Percentiles rank a stretch among this genome's conserved stretches.
phyloP scores from a whole-genome alignment of 2,329 filamentous ascomycete genomes.

The Monilinia polystroma region DNA sequence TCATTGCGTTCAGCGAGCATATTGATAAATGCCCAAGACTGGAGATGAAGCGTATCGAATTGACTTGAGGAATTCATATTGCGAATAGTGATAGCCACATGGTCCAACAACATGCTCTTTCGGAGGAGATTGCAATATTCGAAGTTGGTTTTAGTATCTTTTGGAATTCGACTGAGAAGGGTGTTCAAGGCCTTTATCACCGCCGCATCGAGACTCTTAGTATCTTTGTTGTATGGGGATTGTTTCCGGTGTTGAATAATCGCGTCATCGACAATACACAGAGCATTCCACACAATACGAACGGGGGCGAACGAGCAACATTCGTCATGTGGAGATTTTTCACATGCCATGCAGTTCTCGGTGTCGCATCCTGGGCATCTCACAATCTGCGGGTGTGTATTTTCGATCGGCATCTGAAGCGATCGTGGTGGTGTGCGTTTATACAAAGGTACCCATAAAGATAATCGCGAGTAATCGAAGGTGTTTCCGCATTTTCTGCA shows the following conservation, averaged over 20 bases:
- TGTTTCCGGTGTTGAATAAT: neutral
- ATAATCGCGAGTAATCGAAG: slow-evolving; percentile 1
- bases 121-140: slow-evolving; percentile 1
- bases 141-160: neutral
- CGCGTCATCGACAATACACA: neutral
- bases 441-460: slow-evolving; percentile 7
- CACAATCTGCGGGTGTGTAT: slow-evolving; percentile 4
- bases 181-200: neutral
- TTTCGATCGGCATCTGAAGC: neutral
- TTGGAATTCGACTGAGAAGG: neutral
- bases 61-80: neutral
- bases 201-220: neutral
- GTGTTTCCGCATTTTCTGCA: neutral
- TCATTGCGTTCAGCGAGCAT: neutral
- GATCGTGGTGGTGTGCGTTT: neutral
- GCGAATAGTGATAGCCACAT: neutral
- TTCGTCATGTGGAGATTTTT: neutral
- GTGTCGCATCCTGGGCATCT: neutral
- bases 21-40: neutral
- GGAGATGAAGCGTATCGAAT: neutral
- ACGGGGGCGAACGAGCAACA: neutral
- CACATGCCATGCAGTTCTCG: slow-evolving; percentile 1
- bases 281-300: slow-evolving; percentile 6
- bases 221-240: neutral
- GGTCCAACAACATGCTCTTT: slow-evolving; percentile 1